These are phyloP conservation scores for Solanum bulbocastanum DNA, from an alignment of 257 asterid genomes.

Conservation along the genomic window DNA sequence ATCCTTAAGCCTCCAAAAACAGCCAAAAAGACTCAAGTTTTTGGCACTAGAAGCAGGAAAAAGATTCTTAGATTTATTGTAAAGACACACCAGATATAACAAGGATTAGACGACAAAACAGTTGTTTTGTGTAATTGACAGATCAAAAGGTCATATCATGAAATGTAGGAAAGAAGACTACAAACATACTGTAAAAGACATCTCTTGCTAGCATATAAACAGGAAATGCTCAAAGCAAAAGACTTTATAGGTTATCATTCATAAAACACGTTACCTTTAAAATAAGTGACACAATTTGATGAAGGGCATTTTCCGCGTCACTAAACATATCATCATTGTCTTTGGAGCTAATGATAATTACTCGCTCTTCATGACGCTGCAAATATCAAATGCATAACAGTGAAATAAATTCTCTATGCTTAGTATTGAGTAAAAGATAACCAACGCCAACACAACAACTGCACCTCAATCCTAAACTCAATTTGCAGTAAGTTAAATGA, in stretches of 20 bases:
- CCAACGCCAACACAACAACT: neutral
- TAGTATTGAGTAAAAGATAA: neutral
- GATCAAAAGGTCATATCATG: neutral
- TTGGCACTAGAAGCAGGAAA: neutral
- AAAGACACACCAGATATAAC: neutral
- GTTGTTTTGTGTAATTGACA: neutral
- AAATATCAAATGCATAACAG: constrained; percentile 3
- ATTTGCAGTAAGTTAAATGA: neutral
- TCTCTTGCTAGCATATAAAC: neutral
- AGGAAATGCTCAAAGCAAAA: neutral
- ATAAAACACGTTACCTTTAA: constrained; percentile 46
- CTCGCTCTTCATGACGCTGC: constrained; percentile 93
- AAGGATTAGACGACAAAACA: neutral
- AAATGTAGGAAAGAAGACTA: neutral
- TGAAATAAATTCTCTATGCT: neutral
- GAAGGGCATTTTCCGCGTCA: constrained; percentile 98
- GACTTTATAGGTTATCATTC: neutral
- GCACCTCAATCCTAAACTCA: neutral
- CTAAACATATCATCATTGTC: constrained; percentile 52
- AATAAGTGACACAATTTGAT: constrained; percentile 71
- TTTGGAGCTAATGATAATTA: constrained; percentile 84
- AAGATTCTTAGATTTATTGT: neutral
- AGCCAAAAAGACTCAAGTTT: neutral
- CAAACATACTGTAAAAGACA: neutral
- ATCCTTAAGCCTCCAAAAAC: neutral